Evolutionary conservation across 139 green algal genomes (phyloP).

Genomic region (Gonium pectorale): DNA sequence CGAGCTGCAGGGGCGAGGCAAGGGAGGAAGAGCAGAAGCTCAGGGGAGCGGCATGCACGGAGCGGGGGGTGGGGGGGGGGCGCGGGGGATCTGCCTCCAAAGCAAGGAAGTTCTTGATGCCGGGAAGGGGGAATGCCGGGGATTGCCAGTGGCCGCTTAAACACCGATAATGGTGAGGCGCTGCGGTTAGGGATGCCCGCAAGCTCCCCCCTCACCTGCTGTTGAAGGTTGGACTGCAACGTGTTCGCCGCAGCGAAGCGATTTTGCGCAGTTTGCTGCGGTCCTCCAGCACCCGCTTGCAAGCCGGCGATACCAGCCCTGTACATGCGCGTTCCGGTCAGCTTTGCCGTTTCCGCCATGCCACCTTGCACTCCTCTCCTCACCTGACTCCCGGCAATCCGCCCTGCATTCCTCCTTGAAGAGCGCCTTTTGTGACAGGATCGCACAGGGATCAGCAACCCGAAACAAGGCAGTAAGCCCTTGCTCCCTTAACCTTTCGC

Average conservation of each 20-base stretch:
- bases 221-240: slow-evolving; percentile 47
- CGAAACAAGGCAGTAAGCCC: too few relatives aligned
- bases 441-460: too few relatives aligned
- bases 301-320: slow-evolving; percentile 45
- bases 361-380: background rate
- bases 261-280: slow-evolving; percentile 48
- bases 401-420: slow-evolving; percentile 48
- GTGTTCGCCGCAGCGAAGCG: slow-evolving; percentile 44
- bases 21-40: background rate
- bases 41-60: background rate
- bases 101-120: too few relatives aligned
- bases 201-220: slow-evolving; percentile 11
- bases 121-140: too few relatives aligned
- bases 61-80: too few relatives aligned
- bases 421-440: too few relatives aligned
- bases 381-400: slow-evolving; percentile 49
- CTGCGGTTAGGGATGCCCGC: too few relatives aligned
- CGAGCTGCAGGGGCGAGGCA: background rate
- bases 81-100: too few relatives aligned
- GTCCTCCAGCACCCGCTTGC: slow-evolving; percentile 14
- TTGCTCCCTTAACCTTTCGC: too few relatives aligned
- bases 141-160: too few relatives aligned
- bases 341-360: background rate
- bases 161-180: too few relatives aligned
- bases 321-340: background rate